Percentiles rank a stretch among this genome's conserved stretches.
phyloP scores from a whole-genome alignment of 768 basidiomycete species.

The Hericium rajendrae region DNA sequence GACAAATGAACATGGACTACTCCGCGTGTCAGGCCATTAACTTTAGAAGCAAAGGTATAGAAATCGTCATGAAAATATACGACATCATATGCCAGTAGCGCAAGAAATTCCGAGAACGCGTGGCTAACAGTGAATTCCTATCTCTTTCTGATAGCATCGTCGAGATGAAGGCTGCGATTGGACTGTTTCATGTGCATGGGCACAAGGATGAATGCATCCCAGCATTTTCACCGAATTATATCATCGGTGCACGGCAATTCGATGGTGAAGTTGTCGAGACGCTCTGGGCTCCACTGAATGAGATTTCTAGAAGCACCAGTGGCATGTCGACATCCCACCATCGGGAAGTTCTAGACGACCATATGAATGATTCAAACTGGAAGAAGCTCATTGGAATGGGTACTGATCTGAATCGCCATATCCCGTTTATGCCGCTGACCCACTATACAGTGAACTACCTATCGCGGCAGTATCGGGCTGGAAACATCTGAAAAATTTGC shows the following conservation, averaged over 20 bases:
- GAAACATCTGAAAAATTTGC: too few relatives aligned
- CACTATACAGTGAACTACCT: background rate
- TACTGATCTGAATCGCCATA: background rate
- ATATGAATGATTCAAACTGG: constrained; percentile 16
- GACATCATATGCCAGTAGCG: constrained; percentile 12
- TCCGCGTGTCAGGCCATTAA: background rate
- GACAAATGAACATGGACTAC: too few relatives aligned
- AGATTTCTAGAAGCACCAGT: constrained; percentile 15
- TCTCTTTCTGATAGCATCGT: background rate
- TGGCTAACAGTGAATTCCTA: background rate
- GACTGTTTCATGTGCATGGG: constrained; percentile 23
- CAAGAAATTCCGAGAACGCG: background rate
- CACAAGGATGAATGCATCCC: constrained; percentile 19
- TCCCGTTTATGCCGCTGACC: too few relatives aligned
- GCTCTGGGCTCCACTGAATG: constrained; percentile 23
- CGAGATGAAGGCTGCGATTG: constrained; percentile 10
- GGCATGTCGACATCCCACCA: background rate
- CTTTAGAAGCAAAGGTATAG: background rate
- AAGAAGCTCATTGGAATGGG: constrained; percentile 21
- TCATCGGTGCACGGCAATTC: constrained; percentile 20
- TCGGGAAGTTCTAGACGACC: too few relatives aligned
- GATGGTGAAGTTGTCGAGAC: constrained; percentile 28
- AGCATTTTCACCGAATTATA: constrained; percentile 18
- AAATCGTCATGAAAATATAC: background rate
- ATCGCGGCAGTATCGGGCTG: background rate